phyloP scores from a whole-genome alignment of 2,329 filamentous ascomycete genomes.

The Zasmidium angulare region DNA sequence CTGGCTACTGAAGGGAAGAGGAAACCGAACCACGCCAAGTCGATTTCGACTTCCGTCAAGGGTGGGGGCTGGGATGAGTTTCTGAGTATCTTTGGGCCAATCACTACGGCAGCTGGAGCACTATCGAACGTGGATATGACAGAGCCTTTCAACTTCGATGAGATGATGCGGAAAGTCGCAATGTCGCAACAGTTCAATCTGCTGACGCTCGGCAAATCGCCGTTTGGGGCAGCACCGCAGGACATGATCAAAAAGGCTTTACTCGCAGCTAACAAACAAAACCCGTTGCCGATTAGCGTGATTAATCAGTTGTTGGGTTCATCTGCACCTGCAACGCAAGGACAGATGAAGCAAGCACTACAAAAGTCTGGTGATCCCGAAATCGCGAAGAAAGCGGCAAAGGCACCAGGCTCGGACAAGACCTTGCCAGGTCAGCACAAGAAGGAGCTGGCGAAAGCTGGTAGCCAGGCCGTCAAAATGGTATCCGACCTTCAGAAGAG shows the following conservation, averaged over 20 bases:
- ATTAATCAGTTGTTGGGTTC: constrained; percentile 30
- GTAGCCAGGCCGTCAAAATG: constrained; percentile 17
- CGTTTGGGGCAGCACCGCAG: constrained; percentile 29
- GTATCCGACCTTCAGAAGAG: constrained; percentile 8
- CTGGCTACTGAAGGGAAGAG: constrained; percentile 39
- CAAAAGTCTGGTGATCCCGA: constrained; percentile 24
- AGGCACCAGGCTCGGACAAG: constrained; percentile 25
- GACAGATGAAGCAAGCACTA: constrained; percentile 28
- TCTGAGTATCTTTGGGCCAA: constrained; percentile 52
- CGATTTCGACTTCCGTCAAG: constrained; percentile 51
- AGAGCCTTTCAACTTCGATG: constrained; percentile 37
- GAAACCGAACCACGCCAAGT: constrained; percentile 41
- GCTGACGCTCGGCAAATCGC: constrained; percentile 27
- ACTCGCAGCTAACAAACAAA: constrained; percentile 31
- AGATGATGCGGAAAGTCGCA: constrained; percentile 34
- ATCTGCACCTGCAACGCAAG: constrained; percentile 31
- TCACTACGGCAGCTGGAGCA: constrained; percentile 52
- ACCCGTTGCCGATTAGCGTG: constrained; percentile 29
- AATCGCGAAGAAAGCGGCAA: constrained; percentile 26
- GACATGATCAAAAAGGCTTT: constrained; percentile 34
- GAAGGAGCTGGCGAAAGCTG: constrained; percentile 23
- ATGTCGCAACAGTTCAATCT: constrained; percentile 35
- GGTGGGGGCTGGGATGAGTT: constrained; percentile 53
- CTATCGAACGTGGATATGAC: constrained; percentile 46
- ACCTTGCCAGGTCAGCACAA: constrained; percentile 24